Evolutionary conservation across 2,329 filamentous ascomycete species (phyloP).

Genomic region (Biscogniauxia marginata): DNA sequence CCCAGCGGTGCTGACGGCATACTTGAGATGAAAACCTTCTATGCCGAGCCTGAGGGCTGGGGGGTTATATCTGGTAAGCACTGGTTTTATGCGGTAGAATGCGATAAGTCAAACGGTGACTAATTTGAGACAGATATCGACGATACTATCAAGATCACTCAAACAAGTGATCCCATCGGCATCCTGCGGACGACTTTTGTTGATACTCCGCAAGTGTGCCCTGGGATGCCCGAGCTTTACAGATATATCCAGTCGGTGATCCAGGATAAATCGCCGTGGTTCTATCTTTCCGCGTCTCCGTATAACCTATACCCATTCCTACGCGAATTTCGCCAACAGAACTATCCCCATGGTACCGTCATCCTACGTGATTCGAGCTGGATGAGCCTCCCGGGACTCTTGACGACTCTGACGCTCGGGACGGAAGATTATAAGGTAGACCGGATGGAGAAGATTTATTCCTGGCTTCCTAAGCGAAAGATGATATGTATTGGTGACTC

Average conservation of each 20-base stretch:
- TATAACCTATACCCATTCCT: constrained; percentile 94
- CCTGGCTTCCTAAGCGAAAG: constrained; percentile 74
- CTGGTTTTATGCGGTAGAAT: not conserved
- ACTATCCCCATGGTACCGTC: constrained; percentile 77
- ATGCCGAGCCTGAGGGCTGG: constrained; percentile 78
- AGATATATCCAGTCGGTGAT: constrained; percentile 56
- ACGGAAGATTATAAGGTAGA: constrained; percentile 85
- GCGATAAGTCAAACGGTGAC: not conserved
- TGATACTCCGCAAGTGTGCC: constrained; percentile 66
- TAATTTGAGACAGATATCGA: constrained; percentile 66
- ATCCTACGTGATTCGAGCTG: constrained; percentile 83
- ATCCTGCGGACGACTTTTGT: constrained; percentile 84
- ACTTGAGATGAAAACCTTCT: constrained; percentile 67
- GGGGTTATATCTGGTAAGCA: constrained; percentile 68
- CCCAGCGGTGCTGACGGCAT: constrained; percentile 53
- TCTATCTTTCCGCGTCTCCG: constrained; percentile 90
- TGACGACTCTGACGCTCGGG: constrained; percentile 74
- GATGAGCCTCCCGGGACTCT: constrained; percentile 78
- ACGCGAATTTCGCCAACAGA: constrained; percentile 64
- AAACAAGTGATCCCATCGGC: constrained; percentile 75
- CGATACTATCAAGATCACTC: constrained; percentile 91
- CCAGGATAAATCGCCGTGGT: constrained; percentile 68
- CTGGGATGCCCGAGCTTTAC: constrained; percentile 86
- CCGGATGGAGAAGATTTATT: constrained; percentile 73
- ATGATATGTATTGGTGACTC: constrained; percentile 88